Base-by-base conservation (phyloP, 768 basidiomycete genomes). In the Mycena floridula region DNA sequence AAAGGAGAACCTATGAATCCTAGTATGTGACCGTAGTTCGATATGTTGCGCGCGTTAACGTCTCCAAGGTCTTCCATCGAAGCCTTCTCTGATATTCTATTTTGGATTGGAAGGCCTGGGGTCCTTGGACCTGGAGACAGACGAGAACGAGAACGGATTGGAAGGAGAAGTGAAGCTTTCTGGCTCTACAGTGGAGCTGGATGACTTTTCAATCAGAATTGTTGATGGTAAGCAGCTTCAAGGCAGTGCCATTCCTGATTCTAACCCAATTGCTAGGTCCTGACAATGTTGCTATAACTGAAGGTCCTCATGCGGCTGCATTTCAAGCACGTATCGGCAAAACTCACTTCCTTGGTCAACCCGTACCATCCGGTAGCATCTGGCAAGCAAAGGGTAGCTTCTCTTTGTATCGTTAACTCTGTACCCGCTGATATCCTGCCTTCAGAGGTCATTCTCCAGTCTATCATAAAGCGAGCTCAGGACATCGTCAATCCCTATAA, bases 31-130 rank as follows among this genome's bases (percentile, higher is more conserved):
- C 25, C 43, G 24, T 16, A 44, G n/a, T 12, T 36, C 23, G 35
- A 5, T 5, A 16, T 35, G 25, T 8, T 13, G 13, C 24, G 23
- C 39, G 45, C 22, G 35, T 46, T 18, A 54, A 30, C 21, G 39
- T 27, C 21, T 5, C 7, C 30, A 44, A 76, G 69, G 58, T 15
- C 58, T 68, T 35, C 70, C 78, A 7, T 84, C 83, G 18, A 73
- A 80, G 20, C 75, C 84, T 24, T 90, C 92, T 2, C 68, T 85
- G 2, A 75, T 97, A 42, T 95, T 91, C 58, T 95, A 97, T 56
- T 65, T 86, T 50, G 92, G 91, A 0, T 63, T 94, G 24, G 92
- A 97, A 54, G 94, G 93, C 0, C 65, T 93, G 1, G 93, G 95
- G 12, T 81, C 76, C 3, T 48, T 97, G 21, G 81, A 87, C 46